Percentiles rank a stretch among this genome's conserved stretches.
Conservation (phyloP, 2,329 filamentous ascomycete genomes). For the Colletotrichum sp. region DNA sequence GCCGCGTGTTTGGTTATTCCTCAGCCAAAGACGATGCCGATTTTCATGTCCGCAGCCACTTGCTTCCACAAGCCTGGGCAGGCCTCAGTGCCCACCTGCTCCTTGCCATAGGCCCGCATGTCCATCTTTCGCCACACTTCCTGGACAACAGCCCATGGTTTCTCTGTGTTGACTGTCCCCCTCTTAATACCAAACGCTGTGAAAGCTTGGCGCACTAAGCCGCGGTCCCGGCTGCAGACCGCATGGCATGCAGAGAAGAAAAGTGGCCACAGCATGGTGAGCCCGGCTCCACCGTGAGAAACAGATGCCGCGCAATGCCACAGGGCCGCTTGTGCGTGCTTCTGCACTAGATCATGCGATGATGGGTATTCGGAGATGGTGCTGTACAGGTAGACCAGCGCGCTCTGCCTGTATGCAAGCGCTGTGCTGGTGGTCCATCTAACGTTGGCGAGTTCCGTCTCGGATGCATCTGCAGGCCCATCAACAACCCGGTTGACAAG, state of each 20-base stretch:
- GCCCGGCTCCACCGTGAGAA: conserved; percentile 14
- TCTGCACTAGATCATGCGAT: conserved; percentile 15
- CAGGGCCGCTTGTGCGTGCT: conserved; percentile 18
- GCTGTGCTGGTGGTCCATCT: conserved; percentile 19
- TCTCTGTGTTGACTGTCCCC: conserved; percentile 17
- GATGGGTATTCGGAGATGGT: conserved; percentile 14
- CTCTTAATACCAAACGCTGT: conserved; percentile 14
- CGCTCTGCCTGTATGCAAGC: conserved; percentile 19
- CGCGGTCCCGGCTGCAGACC: conserved; percentile 18
- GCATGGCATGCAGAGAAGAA: conserved; percentile 21
- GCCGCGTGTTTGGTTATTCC: not conserved
- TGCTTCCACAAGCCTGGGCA: conserved; percentile 16
- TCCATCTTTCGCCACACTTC: conserved; percentile 21
- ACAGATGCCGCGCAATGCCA: conserved; percentile 22
- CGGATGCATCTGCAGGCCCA: conserved; percentile 12
- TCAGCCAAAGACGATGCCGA: conserved; percentile 21
- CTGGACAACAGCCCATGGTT: conserved; percentile 19
- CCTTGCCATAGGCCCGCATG: conserved; percentile 16
- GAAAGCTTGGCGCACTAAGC: conserved; percentile 21
- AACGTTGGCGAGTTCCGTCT: conserved; percentile 16
- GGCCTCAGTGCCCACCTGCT: conserved; percentile 8
- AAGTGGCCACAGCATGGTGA: conserved; percentile 19
- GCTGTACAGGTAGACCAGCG: conserved; percentile 15
- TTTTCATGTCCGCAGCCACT: conserved; percentile 18
- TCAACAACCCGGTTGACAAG: conserved; percentile 22